phyloP scores from a whole-genome alignment of 345 rosid genomes.

The Eucalyptus victrix region DNA sequence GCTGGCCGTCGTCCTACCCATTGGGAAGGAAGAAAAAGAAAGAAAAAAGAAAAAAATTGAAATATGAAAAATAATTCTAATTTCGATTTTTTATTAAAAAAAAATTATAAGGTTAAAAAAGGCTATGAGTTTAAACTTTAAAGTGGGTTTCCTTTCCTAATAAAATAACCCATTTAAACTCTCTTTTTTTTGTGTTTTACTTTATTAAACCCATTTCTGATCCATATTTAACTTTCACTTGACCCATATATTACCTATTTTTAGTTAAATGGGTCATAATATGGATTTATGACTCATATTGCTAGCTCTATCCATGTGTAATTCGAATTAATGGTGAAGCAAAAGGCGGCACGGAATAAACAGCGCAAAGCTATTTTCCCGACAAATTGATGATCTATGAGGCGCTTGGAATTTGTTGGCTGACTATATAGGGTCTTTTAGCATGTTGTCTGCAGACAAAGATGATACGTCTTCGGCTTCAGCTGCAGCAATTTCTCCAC shows the following conservation, averaged over 20 bases:
- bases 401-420: neutral
- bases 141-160: no score
- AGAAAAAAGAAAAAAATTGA: no score
- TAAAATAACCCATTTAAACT: no score
- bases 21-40: rapidly evolving
- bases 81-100: no score
- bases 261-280: no score
- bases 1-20: rapidly evolving
- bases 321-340: neutral
- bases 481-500: neutral
- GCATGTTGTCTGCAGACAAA: neutral
- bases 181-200: no score
- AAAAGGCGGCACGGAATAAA: neutral
- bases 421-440: neutral
- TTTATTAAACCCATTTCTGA: rapidly evolving
- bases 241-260: rapidly evolving
- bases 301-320: neutral
- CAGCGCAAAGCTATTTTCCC: rapidly evolving
- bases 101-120: no score
- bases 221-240: no score
- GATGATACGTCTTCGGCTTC: neutral
- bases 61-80: no score
- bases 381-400: neutral
- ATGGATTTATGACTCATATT: no score
- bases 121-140: no score